Base-by-base conservation (phyloP, 2,329 filamentous ascomycete species). In the Botrytis paeoniae region DNA sequence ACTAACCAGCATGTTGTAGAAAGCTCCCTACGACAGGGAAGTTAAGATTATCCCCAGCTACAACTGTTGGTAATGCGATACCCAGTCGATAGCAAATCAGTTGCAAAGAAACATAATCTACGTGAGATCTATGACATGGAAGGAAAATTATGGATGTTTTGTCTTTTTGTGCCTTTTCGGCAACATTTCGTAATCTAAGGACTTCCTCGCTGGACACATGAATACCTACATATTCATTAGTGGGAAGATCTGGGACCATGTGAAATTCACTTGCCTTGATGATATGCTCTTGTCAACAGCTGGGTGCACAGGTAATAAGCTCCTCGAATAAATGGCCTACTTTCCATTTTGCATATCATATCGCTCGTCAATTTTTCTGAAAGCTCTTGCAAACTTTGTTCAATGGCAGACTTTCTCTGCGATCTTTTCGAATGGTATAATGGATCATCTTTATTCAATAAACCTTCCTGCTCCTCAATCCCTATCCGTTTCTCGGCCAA, bases 321-420 rank as follows among this genome's bases (percentile, higher is more conserved):
- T 37, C 93, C 90, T 66, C 96, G 87, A 77, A 99, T 97, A 80
- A 98, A 98, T 3, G 89, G 85, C 81, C 95, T 97, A 85, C 92
- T 97, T 83, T 99, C 96, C 87, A 98, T 95, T 83, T 99, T 99
- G 88, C 95, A 98, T 75, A 99, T 98, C 96, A 99, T 98, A 75
- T 92, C 89, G 80, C 97, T 94, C 37, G 94, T 93, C 88, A 96
- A 91, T 76, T 92, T 91, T 76, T 96, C 93, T 6, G 93, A 92
- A 7, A 98, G 91, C 80, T 97, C 91, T 71, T 90, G 87, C 63
- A 99, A 84, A 73, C 91, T 91, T 54, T 86, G 85, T 79, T 94
- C 90, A 72, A 98, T 89, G 78, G 92, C 89, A 72, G 83, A 85
- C 70, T 86, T 88, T 72, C 88, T 85, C 75, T 86, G 87, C 7